Evolutionary conservation across 73 alveolate genomes (phyloP), one percentile per base, ranked within the genome.

Genomic region (Paramecium biaurelia): DNA sequence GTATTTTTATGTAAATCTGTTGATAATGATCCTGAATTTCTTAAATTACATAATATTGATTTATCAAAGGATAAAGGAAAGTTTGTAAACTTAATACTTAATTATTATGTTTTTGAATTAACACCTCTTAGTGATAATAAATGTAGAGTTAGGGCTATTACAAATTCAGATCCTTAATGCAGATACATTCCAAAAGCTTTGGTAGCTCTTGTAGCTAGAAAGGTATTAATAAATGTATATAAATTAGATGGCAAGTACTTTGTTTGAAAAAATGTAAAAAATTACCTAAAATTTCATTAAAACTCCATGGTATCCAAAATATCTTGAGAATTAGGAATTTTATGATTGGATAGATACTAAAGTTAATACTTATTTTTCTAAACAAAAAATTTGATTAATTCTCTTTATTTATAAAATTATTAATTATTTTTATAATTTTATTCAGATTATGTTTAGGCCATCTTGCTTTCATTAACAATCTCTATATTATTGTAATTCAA

Each of bases 1-100:
- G 90, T 79, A 9, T 79, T 79, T 79, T 24, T 79, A 15, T 79
- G 90, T 26, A 79, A 47, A 79, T 79, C 90, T 43, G 28, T 79
- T 24, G 90, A 79, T 47, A 79, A 79, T 14, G 76, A 79, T 47
- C 90, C 49, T 79, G 90, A 41, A 42, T 79, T 79, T 26, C 45
- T 43, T 18, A 45, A 38, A 38, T 23, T 30, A 24, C 90, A 79
- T 24, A 45, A 79, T 24, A 42, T 79, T 4, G 70, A 79, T 43
- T 24, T 79, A 30, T 47, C 90, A 18, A 38, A 79, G 10, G 86
- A 72, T 35, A 72, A 72, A 45, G 56, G 72, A 43, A 79, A 79
- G 49, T 43, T 43, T 79, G 90, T 79, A 9, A 79, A 41, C 28
- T 26, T 79, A 9, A 23, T 43, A 20, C 42, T 79, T 7, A 79